Conservation (phyloP, 768 basidiomycete species). For the Termitomyces sp. region DNA sequence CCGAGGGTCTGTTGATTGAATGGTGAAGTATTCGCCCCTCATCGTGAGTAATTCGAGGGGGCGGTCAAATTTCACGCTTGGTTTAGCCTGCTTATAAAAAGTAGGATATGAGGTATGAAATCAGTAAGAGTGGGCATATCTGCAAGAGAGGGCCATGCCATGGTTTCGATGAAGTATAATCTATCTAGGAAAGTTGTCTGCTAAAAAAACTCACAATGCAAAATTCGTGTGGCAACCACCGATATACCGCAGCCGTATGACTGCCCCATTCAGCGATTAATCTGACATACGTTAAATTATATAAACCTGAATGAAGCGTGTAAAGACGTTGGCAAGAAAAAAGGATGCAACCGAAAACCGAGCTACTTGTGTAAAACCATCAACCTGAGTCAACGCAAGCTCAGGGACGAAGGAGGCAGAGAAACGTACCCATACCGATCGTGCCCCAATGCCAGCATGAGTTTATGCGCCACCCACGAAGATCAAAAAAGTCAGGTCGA, state of each 20-base stretch:
- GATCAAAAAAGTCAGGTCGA: not conserved
- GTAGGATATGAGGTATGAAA: conserved; percentile 22
- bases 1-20: conserved; percentile 49
- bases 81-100: conserved; percentile 15
- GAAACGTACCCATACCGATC: conserved; percentile 35
- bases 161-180: not conserved
- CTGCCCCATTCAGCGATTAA: not conserved
- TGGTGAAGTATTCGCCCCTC: conserved; percentile 31
- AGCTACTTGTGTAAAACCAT: conserved; percentile 27
- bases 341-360: conserved; percentile 1
- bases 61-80: conserved; percentile 26
- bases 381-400: not conserved
- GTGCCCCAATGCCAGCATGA: conserved; percentile 46
- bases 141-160: conserved; percentile 13
- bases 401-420: not conserved
- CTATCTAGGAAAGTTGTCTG: not conserved
- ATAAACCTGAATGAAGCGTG: not conserved
- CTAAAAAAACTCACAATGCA: conserved; percentile 20
- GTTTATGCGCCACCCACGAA: conserved; percentile 36
- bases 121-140: conserved; percentile 18
- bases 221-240: conserved; percentile 47
- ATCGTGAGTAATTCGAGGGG: conserved; percentile 22
- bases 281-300: not conserved
- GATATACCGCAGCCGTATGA: not conserved
- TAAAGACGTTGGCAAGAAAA: not conserved